Evolutionary conservation across 192 early-diverging fungal genomes (phyloP).

Genomic region (Coemansia guatemalensis): DNA sequence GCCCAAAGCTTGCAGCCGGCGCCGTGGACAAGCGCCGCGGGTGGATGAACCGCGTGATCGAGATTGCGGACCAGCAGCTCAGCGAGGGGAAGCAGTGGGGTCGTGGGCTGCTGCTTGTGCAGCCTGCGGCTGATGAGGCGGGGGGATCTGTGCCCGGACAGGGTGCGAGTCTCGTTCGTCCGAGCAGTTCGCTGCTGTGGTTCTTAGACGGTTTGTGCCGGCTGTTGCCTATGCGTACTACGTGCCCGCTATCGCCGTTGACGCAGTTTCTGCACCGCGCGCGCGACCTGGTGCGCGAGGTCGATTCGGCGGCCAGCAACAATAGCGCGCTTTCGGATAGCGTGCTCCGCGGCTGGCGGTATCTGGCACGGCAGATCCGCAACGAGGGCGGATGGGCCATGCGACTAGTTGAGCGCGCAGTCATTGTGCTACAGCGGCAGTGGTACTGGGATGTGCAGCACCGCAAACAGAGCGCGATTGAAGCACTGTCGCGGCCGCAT

Average conservation of each 20-base stretch:
- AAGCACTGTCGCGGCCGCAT: constrained; percentile 8
- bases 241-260: constrained; percentile 20
- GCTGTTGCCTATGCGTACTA: constrained; percentile 22
- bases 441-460: constrained; percentile 62
- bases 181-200: constrained; percentile 28
- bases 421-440: constrained; percentile 61
- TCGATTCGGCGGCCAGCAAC: constrained; percentile 4
- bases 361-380: constrained; percentile 34
- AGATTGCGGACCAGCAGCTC: constrained; percentile 80
- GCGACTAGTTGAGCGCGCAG: constrained; percentile 61
- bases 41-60: constrained; percentile 73
- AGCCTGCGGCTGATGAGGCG: constrained; percentile 8
- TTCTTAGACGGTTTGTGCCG: constrained; percentile 33
- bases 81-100: constrained; percentile 62
- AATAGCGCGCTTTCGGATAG: constrained; percentile 9
- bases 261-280: constrained; percentile 24
- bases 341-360: constrained; percentile 16
- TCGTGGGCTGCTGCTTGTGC: constrained; percentile 53
- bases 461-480: constrained; percentile 8
- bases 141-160: neutral
- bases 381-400: constrained; percentile 79
- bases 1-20: constrained; percentile 3
- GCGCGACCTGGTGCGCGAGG: constrained; percentile 7
- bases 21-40: constrained; percentile 48
- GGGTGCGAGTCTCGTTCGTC: constrained; percentile 1